phyloP scores from a whole-genome alignment of 2,329 filamentous ascomycete species.

The Berkeleyomyces rouxiae region DNA sequence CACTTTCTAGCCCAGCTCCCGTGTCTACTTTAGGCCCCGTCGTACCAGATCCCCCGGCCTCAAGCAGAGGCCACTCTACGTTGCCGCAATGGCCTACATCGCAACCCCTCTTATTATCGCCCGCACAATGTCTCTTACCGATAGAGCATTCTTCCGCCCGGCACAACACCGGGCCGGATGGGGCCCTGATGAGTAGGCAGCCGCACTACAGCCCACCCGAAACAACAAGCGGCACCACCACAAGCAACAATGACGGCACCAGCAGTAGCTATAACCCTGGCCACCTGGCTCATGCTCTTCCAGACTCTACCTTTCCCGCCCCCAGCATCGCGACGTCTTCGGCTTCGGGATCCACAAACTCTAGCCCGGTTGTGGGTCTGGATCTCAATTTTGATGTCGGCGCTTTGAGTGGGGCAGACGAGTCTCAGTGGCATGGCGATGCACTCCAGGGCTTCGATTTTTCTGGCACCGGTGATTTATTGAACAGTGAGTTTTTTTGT shows the following conservation, averaged over 20 bases:
- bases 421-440: conserved; percentile 2
- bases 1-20: conserved; percentile 4
- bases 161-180: neutral
- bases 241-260: neutral
- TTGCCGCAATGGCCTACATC: conserved; percentile 7
- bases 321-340: neutral
- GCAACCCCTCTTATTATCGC: neutral
- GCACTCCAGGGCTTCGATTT: neutral
- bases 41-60: conserved; percentile 1
- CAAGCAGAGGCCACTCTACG: conserved; percentile 8
- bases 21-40: conserved; percentile 12
- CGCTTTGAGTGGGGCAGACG: neutral
- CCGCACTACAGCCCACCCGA: neutral
- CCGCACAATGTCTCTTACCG: neutral
- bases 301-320: neutral
- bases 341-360: conserved; percentile 3
- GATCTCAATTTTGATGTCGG: conserved; percentile 3
- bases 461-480: neutral
- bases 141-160: conserved; percentile 1
- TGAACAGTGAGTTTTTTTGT: conserved; percentile 3
- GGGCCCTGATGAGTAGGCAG: neutral
- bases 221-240: neutral
- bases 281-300: neutral
- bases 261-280: neutral
- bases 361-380: conserved; percentile 8